Evolutionary conservation across 441 rosid species (phyloP), one percentile per base, ranked within the genome.

Genomic region (Hura crepitans): DNA sequence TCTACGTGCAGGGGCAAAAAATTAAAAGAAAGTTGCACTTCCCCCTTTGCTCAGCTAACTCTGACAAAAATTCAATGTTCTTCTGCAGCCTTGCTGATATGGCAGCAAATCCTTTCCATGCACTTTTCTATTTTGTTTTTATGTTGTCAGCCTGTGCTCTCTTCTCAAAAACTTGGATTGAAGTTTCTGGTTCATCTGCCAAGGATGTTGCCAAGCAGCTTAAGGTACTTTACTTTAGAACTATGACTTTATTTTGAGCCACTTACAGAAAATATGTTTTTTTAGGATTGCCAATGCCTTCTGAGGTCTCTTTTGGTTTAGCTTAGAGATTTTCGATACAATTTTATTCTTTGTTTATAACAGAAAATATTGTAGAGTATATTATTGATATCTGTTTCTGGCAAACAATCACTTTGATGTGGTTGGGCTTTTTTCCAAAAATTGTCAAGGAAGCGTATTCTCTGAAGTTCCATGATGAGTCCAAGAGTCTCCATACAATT

Each of bases 141-240:
- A 92, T 92, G 97, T 72, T 92, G 63, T 80, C 91, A 0, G 95
- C 96, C 9, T 92, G 97, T 76, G 97, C 97, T 14, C 84, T 92
- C 50, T 92, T 92, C 84, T 92, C 97, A 45, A 92, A 92, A 76
- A 90, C 97, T 27, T 94, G 99, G 97, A 94, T 94, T 74, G 97
- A 94, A 76, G 99, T 94, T 72, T 94, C 97, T 43, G 96, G 99
- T 15, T 94, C 99, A 54, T 92, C 96, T 67, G 99, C 99, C 2
- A 84, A 65, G 66, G 97, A 94, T 74, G 99, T 94, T 57, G 99
- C 97, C 50, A 92, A 90, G 85, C 97, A 92, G 82, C 93, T 92
- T 60, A 92, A 86, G 97, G 97, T 88, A 83, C 70, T 39, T 42
- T n/a, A n/a, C n/a, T n/a, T n/a, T n/a, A n/a, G n/a, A n/a, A n/a